Evolutionary conservation across 768 basidiomycete genomes (phyloP), one percentile per base, ranked within the genome.

Genomic region (Cytidiella melzeri): DNA sequence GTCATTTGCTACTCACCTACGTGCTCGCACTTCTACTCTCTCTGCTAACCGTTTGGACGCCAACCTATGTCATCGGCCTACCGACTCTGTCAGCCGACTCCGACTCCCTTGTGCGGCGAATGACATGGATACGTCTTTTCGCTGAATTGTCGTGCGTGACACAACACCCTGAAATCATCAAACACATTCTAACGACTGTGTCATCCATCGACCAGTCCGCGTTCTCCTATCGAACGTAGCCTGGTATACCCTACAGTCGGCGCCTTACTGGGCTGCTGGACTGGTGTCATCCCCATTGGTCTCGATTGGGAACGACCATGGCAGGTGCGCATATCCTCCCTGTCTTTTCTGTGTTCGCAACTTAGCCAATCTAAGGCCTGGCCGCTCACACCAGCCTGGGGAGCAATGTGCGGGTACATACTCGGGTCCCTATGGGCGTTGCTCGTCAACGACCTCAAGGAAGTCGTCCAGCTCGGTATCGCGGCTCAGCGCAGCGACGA

Each of bases 301-400:
- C 79, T 98, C 15, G 95, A 98, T 67, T 98, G 95, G 95, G 93
- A 93, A 61, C 77, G 92, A 30, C 91, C 94, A 5, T 97, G 94
- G 94, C 95, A 97, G 85, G 92, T 89, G 46, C 49, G 79, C 68
- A 28, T 28, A 1, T 41, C 27, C 25, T 36, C 23, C n/a, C n/a
- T n/a, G n/a, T n/a, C n/a, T n/a, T n/a, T n/a, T n/a, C n/a, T n/a
- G n/a, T n/a, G n/a, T n/a, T n/a, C n/a, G n/a, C n/a, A n/a, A 45
- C 52, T 56, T 21, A 44, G 5, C 28, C 20, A 11, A 20, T 18
- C 20, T 9, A 50, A 92, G 87, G 80, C 84, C 21, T 94, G 87
- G 84, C 92, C 91, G 11, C 70, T 92, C 47, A 84, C 87, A 1
- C 82, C 87, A 11, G 78, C 87, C 11, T 80, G 80, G 57, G 84